These are phyloP conservation scores for Selaginella moellendorffii DNA, from an alignment of 75 land plant species.

Conservation along the genomic window DNA sequence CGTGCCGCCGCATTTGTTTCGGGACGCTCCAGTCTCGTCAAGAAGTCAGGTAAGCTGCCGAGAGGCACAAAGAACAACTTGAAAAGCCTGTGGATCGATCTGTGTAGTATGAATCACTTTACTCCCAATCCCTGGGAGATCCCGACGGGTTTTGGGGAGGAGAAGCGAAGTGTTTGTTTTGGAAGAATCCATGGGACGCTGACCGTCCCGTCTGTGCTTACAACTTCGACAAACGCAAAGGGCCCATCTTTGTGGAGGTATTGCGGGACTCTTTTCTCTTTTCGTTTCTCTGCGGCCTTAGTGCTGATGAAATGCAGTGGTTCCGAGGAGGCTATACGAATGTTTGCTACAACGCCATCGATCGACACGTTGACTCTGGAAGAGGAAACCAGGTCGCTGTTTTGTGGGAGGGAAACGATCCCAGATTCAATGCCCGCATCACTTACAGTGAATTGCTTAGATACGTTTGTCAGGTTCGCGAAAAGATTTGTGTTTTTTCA, in stretches of 20 bases:
- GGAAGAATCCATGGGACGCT: slow-evolving; percentile 12
- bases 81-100: no score
- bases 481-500: neutral
- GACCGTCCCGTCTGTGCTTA: slow-evolving; percentile 8
- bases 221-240: slow-evolving; percentile 14
- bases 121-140: slow-evolving; percentile 4
- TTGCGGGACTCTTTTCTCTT: neutral
- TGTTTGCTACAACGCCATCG: slow-evolving; percentile 19
- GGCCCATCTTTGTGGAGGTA: slow-evolving; percentile 19
- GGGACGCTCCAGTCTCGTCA: no score
- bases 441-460: slow-evolving; percentile 13
- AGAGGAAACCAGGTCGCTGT: slow-evolving; percentile 12
- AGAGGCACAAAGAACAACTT: no score
- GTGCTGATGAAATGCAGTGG: slow-evolving; percentile 6
- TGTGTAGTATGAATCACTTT: slow-evolving; percentile 18
- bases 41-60: no score
- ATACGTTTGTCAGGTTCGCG: slow-evolving; percentile 13
- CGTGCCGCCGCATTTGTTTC: no score
- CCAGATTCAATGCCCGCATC: slow-evolving; percentile 4
- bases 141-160: slow-evolving; percentile 12
- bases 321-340: slow-evolving; percentile 22
- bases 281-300: neutral
- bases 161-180: slow-evolving; percentile 5
- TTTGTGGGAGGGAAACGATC: slow-evolving; percentile 19
- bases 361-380: slow-evolving; percentile 16